Evolutionary conservation across 352 stramenopile species (phyloP).

Genomic region (Globisporangium ultimum): DNA sequence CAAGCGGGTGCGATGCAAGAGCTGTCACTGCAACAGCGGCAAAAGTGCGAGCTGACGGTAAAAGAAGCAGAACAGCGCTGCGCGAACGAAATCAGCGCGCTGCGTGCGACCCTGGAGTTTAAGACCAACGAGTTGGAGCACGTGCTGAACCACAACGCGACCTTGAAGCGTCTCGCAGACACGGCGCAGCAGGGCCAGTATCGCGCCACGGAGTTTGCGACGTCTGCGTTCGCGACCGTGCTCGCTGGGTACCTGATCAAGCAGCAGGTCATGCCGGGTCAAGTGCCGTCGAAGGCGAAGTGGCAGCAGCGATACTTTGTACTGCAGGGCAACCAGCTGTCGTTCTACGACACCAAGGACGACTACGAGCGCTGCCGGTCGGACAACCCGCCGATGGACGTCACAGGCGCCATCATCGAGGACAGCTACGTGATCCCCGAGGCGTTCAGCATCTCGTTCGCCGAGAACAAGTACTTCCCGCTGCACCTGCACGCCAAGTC

Average conservation of each 20-base stretch:
- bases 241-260: slow-evolving; percentile 85
- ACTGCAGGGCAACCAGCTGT: slow-evolving; percentile 69
- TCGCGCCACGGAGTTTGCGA: slow-evolving; percentile 79
- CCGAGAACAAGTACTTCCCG: slow-evolving; percentile 77
- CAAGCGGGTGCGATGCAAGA: slow-evolving; percentile 83
- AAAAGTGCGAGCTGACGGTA: slow-evolving; percentile 74
- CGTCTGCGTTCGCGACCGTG: slow-evolving; percentile 62
- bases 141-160: slow-evolving; percentile 85
- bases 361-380: slow-evolving; percentile 81
- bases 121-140: slow-evolving; percentile 88
- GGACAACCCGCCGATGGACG: slow-evolving; percentile 78
- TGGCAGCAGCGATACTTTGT: slow-evolving; percentile 89
- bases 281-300: slow-evolving; percentile 41
- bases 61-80: slow-evolving; percentile 77
- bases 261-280: slow-evolving; percentile 58
- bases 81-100: slow-evolving; percentile 52
- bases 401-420: slow-evolving; percentile 70
- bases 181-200: slow-evolving; percentile 84
- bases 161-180: slow-evolving; percentile 81
- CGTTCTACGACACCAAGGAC: slow-evolving; percentile 85
- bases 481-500: slow-evolving; percentile 83
- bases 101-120: slow-evolving; percentile 76
- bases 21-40: slow-evolving; percentile 66
- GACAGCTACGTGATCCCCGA: slow-evolving; percentile 76
- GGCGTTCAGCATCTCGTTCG: slow-evolving; percentile 79